Evolutionary conservation across 2,329 filamentous ascomycete species (phyloP).

Genomic region (Chrysosporium keratinophilum): DNA sequence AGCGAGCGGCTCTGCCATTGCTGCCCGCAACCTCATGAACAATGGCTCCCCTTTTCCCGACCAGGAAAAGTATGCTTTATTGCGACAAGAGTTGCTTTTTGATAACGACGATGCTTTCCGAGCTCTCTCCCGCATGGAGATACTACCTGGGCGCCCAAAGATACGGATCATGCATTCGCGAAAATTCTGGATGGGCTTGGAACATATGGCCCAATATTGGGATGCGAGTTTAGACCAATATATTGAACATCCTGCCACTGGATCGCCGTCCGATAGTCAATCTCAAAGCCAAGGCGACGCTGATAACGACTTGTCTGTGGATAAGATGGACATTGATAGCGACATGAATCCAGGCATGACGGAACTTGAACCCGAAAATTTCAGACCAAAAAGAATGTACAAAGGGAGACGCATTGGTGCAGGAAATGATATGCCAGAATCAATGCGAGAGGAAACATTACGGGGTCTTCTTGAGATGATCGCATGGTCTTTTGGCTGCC

Average conservation of each 20-base stretch:
- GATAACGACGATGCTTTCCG: conserved; percentile 50
- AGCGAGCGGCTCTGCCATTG: conserved; percentile 20
- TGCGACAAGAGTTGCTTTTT: conserved; percentile 43
- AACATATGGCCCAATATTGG: conserved; percentile 53
- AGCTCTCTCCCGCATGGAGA: conserved; percentile 42
- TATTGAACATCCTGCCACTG: conserved; percentile 31
- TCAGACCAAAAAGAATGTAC: conserved; percentile 33
- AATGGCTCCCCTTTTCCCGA: conserved; percentile 42
- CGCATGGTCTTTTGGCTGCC: conserved; percentile 49
- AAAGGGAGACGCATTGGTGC: conserved; percentile 49
- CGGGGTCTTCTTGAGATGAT: conserved; percentile 48
- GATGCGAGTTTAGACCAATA: conserved; percentile 50
- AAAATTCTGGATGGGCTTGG: conserved; percentile 51
- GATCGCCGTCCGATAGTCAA: not conserved
- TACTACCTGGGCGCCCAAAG: conserved; percentile 36
- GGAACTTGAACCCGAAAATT: not conserved
- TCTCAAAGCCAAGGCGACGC: conserved; percentile 10
- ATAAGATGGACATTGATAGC: conserved; percentile 17
- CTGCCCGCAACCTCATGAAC: conserved; percentile 28
- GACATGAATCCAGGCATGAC: conserved; percentile 15
- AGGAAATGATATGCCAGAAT: conserved; percentile 49
- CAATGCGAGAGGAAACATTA: conserved; percentile 47
- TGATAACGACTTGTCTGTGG: conserved; percentile 7
- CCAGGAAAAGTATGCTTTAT: conserved; percentile 40
- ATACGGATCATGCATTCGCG: conserved; percentile 47